Base-by-base conservation (phyloP, 257 asterid genomes). In the Capsicum rhomboideum region DNA sequence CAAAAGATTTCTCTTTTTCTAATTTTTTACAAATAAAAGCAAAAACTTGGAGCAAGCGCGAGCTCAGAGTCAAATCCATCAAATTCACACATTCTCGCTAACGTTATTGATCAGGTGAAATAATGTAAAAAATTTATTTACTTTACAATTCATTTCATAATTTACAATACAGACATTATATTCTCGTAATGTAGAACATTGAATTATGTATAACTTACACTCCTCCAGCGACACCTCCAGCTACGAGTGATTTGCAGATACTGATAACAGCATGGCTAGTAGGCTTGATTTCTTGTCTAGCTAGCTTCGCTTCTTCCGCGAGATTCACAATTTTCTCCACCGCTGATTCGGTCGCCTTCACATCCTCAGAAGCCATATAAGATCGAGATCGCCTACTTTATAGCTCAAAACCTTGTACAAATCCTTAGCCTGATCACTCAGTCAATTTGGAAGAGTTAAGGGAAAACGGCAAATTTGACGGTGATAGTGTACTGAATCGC, bases 151-250 rank as follows among this genome's bases (percentile, higher is more conserved):
- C 49, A 67, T 31, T 34, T 10, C 49, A 8, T 17, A 23, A 23
- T 23, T 49, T 59, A 75, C 61, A 77, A 50, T 50, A 52, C 26
- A 1, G 8, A 34, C 2, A 34, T 34, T 34, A 34, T 34, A 34
- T 8, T 20, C 6, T 64, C n/a, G 16, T 53, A 34, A 34, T 34
- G 18, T 6, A 69, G 78, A 16, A 50, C 26, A 26, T 77, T 77
- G 6, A 74, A 52, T 74, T 26, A 74, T 74, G 12, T 46, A 46
- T 46, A 46, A 86, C 99, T 91, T 85, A 96, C 98, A 96, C 91
- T 90, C 98, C 98, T 63, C 99, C 99, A 13, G 99, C 98, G 40
- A 92, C 98, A 37, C 99, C 99, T 55, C 98, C 99, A 50, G 98
- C 98, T 42, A 93, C 87, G 69, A 96, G 95, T 86, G 99, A 96